Percentiles rank a stretch among this genome's conserved stretches.
These are phyloP conservation scores for Triglochin maritima DNA, from an alignment of 106 monocot species.

Conservation along the genomic window DNA sequence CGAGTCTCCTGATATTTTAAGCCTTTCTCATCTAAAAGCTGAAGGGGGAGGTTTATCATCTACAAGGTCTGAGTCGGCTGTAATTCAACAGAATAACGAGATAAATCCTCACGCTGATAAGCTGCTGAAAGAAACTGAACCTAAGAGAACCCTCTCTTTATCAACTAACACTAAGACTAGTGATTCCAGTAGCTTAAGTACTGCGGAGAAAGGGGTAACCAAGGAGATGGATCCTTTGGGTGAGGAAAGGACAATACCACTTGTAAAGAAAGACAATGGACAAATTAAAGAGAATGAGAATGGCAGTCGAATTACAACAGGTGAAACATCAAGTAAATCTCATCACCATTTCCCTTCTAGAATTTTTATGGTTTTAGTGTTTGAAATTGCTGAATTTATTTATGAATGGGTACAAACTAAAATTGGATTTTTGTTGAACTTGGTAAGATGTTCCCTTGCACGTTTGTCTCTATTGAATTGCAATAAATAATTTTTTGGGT, in stretches of 20 bases:
- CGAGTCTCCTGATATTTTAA: slow-evolving; percentile 7
- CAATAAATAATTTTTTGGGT: too few relatives aligned
- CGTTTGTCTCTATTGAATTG: too few relatives aligned
- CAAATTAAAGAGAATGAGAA: slow-evolving; percentile 10
- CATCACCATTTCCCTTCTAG: background rate
- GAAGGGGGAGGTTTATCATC: slow-evolving; percentile 7
- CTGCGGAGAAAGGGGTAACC: slow-evolving; percentile 12
- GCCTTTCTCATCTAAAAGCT: background rate
- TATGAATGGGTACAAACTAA: too few relatives aligned
- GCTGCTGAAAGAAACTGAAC: slow-evolving; percentile 9
- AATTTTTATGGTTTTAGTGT: too few relatives aligned
- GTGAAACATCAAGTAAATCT: slow-evolving; percentile 22
- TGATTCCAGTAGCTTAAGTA: background rate
- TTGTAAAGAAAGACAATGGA: slow-evolving; percentile 17
- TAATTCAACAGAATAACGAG: slow-evolving; percentile 5
- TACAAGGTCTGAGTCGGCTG: slow-evolving; percentile 4
- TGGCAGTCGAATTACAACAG: slow-evolving; percentile 26
- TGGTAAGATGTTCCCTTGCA: too few relatives aligned
- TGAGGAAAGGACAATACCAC: slow-evolving; percentile 10
- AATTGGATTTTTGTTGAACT: too few relatives aligned
- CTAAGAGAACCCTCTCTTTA: slow-evolving; percentile 13
- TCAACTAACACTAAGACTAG: slow-evolving; percentile 11
- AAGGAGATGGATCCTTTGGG: slow-evolving; percentile 8
- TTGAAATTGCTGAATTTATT: too few relatives aligned
- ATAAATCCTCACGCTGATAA: slow-evolving; percentile 3